Evolutionary conservation across 345 rosid genomes (phyloP), one percentile per base, ranked within the genome.

Genomic region (Reutealis trisperma): DNA sequence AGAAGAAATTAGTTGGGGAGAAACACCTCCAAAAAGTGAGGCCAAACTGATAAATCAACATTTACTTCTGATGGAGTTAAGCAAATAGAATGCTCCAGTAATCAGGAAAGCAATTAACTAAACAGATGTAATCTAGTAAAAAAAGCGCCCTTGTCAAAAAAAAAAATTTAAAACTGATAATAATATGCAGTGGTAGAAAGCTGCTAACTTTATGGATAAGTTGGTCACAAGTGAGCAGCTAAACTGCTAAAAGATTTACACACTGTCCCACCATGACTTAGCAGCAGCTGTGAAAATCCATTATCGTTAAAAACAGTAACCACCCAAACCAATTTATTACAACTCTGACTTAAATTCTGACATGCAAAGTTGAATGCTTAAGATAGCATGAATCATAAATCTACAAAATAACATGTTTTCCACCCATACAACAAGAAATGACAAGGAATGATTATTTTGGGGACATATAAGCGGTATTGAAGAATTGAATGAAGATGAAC

Each of bases 21-120:
- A 55, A 65, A 30, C 64, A 63, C 72, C 72, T 70, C 59, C 19
- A 59, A 67, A 68, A 68, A 60, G 63, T 32, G 70, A 63, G 58
- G 19, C 45, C 59, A 8, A 78, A 75, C 42, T 76, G 47, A 61
- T 58, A 65, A 49, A 68, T 34, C n/a, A 71, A 57, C 60, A 21
- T 30, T 47, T 54, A 61, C 67, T 68, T 54, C 18, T 30, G 3
- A 58, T 8, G n/a, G 44, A 63, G 47, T 24, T 16, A 15, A 27
- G 57, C 21, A 41, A 57, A 18, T 52, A n/a, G 8, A 47, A 25
- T 14, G 45, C 44, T 73, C 27, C 42, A 41, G 9, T 14, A 37
- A 72, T 58, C 9, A 22, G 11, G 62, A 54, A 70, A 54, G 61
- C 24, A 19, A 54, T 54, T 54, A 6, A 27, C 44, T 11, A 18